Conservation (phyloP, 176 grass and related monocot genomes). For the Bonia amplexicaulis region DNA sequence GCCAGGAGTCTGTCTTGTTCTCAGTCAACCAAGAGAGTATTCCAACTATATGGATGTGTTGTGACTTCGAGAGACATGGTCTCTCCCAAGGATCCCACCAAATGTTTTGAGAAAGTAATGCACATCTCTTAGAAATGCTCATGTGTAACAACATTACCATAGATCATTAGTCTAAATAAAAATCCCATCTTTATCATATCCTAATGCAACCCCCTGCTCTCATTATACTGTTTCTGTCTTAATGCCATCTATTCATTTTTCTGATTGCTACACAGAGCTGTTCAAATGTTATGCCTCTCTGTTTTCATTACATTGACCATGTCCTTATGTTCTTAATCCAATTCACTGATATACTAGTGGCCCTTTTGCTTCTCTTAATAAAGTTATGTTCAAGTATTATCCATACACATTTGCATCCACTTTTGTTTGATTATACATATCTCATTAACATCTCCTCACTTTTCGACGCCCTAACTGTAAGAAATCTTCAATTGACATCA, state of each 20-base stretch:
- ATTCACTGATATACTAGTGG: not conserved
- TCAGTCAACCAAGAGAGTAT: conserved; percentile 63
- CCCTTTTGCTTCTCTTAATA: not conserved
- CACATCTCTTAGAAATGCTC: not conserved
- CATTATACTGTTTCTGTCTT: conserved; percentile 9
- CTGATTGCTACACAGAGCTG: not conserved
- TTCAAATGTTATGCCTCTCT: not conserved
- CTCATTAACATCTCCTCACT: not conserved
- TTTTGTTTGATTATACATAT: not conserved
- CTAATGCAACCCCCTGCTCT: not conserved
- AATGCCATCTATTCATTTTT: not conserved
- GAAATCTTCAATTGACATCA: conserved; percentile 11
- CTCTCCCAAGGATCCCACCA: conserved; percentile 66
- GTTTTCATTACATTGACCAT: not conserved
- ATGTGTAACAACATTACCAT: no score
- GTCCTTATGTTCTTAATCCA: not conserved
- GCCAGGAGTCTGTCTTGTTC: conserved; percentile 29
- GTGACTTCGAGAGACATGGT: conserved; percentile 86
- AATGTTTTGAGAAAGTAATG: conserved; percentile 76
- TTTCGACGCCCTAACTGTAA: not conserved
- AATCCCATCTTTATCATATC: not conserved
- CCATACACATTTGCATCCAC: not conserved
- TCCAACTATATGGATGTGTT: conserved; percentile 86
- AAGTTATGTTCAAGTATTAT: not conserved
- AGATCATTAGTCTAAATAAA: not conserved